Base-by-base conservation (phyloP, 2,329 filamentous ascomycete genomes). In the Colletotrichum gigasporum region DNA sequence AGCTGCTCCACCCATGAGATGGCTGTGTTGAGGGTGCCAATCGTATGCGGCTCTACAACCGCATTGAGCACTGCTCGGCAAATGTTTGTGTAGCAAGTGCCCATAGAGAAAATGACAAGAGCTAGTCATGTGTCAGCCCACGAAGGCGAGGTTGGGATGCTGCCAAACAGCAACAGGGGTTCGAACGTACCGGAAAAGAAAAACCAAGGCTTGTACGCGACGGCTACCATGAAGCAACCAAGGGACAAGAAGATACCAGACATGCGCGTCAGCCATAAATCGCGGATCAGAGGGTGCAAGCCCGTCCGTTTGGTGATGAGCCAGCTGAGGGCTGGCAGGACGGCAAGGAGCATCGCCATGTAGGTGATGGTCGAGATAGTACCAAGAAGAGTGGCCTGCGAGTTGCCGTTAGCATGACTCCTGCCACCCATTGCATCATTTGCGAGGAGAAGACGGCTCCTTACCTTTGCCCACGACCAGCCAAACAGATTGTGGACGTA, bases 11-110 rank as follows among this genome's bases (percentile, higher is more conserved):
- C 70, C 22, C 86, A 76, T 2, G 80, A 78, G 9, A 88, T 75
- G 4, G 84, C 74, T 4, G 82, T 83, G 70, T 87, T 88, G 22
- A 87, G 74, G 0, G 82, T 81, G 20, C 83, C 86, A 11, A 87
- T 77, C 4, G 86, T 82, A 62, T 85, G 80, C 20, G 81, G 78
- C 67, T 85, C 83, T 11, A 88, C 82, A 10, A 87, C 70, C 9
- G 79, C 78, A 44, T 83, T 86, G n/a, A 87, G 71, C 6, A 88
- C 72, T 3, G 81, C 83, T 32, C 86, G 79, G 16, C 83, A 71
- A 1, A 86, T 69, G 0, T 80, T 69, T 0, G 69, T 53, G 45
- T 82, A 78, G 5, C 85, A 84, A 12, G 69, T 68, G 0, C 86
- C 85, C 1, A 84, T 65, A 4, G 80, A 80, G 11, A 79, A 77